Percentiles rank a stretch among this genome's conserved stretches.
These are phyloP conservation scores for Lanmaoa rubissima DNA, from an alignment of 768 basidiomycete genomes.

Conservation along the genomic window DNA sequence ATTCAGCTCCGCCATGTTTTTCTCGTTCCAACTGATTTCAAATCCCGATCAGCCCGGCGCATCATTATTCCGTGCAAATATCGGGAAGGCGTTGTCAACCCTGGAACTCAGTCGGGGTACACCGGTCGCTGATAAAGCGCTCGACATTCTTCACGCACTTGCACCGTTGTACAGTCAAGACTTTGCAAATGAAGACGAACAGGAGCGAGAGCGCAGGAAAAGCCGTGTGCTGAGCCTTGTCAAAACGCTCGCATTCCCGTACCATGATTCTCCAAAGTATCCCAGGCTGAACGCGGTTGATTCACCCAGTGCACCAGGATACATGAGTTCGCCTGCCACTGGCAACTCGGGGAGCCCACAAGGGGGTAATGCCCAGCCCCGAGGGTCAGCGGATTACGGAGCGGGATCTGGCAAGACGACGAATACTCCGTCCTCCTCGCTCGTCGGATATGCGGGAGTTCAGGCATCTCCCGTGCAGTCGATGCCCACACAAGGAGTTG, in stretches of 20 bases:
- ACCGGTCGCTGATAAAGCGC: slow-evolving; percentile 72
- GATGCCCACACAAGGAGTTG: slow-evolving; percentile 18
- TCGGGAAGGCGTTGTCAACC: slow-evolving; percentile 63
- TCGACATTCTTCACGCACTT: slow-evolving; percentile 66
- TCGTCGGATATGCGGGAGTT: slow-evolving; percentile 22
- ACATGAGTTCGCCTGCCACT: slow-evolving; percentile 53
- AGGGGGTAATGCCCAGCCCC: slow-evolving; percentile 19
- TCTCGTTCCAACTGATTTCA: slow-evolving; percentile 83
- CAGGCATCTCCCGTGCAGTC: slow-evolving; percentile 26
- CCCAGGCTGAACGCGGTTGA: slow-evolving; percentile 43
- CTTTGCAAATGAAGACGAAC: slow-evolving; percentile 47
- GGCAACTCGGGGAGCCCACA: slow-evolving; percentile 59
- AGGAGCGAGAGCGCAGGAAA: slow-evolving; percentile 58
- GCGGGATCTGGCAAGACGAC: slow-evolving; percentile 18
- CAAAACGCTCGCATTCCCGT: slow-evolving; percentile 78
- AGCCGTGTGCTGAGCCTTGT: slow-evolving; percentile 62
- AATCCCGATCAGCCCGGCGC: slow-evolving; percentile 80
- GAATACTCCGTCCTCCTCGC: slow-evolving; percentile 24
- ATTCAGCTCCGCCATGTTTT: slow-evolving; percentile 87
- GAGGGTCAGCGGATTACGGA: slow-evolving; percentile 29
- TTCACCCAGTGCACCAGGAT: slow-evolving; percentile 47
- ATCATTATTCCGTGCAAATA: slow-evolving; percentile 70
- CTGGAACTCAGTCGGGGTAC: slow-evolving; percentile 65
- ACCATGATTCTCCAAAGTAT: slow-evolving; percentile 63
- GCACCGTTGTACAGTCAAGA: slow-evolving; percentile 72